A percentile compares a stretch with the other conserved stretches of the same genome.
Conservation (phyloP, 1,284 basidiomycete species). For the Cutaneotrichosporon sp. region DNA sequence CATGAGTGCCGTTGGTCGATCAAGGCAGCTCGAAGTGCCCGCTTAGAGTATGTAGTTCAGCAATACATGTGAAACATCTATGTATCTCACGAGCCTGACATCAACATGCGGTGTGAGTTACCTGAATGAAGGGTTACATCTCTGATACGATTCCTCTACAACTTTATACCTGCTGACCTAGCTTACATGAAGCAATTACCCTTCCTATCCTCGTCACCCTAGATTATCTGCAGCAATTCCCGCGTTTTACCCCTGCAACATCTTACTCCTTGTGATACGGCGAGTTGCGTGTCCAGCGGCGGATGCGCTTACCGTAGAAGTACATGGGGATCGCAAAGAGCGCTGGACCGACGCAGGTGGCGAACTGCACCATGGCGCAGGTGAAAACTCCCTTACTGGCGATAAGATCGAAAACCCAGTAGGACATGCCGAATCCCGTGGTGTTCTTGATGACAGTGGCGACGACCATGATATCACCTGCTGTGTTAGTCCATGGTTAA, state of each 20-base stretch:
- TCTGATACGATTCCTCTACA: no score
- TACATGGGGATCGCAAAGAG: slow-evolving; percentile 15
- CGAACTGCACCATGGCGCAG: slow-evolving; percentile 12
- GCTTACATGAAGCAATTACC: no score
- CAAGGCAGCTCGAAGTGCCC: no score
- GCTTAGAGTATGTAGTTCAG: no score
- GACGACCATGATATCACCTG: slow-evolving; percentile 20
- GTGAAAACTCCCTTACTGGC: slow-evolving; percentile 6
- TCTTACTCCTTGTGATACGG: slow-evolving; percentile 11
- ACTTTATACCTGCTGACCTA: no score
- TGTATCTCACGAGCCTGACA: no score
- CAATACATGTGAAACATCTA: no score
- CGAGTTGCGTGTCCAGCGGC: slow-evolving; percentile 11
- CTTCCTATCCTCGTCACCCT: no score
- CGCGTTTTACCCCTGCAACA: no score
- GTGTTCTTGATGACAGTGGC: slow-evolving; percentile 18
- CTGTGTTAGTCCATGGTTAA: slow-evolving; percentile 14
- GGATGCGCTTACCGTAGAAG: slow-evolving; percentile 16
- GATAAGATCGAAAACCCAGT: slow-evolving; percentile 12
- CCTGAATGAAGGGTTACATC: no score
- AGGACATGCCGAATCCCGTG: slow-evolving; percentile 14
- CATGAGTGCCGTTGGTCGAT: not conserved
- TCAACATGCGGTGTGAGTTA: no score
- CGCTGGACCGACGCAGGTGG: slow-evolving; percentile 9
- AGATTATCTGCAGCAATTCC: no score